These are phyloP conservation scores for Dioszegia hungarica DNA, from an alignment of 768 basidiomycete genomes.

Conservation along the genomic window DNA sequence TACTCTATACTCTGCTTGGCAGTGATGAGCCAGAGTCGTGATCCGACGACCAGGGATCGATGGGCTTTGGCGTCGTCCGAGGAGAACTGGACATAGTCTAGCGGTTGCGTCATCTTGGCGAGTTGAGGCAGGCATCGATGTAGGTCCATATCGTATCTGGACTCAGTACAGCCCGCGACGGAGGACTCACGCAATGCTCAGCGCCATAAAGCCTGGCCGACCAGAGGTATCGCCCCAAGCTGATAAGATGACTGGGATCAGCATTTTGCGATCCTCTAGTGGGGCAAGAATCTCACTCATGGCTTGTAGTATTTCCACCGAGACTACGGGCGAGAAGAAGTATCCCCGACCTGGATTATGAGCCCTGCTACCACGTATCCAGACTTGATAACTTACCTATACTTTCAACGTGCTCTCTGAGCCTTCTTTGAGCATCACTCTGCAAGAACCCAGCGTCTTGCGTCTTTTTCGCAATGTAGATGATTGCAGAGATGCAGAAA, in stretches of 20 bases:
- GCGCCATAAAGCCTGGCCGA: constrained; percentile 13
- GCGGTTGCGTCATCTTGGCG: neutral
- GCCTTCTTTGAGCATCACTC: constrained; percentile 10
- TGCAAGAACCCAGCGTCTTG: constrained; percentile 8
- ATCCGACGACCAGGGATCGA: constrained; percentile 8
- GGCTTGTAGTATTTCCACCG: constrained; percentile 15
- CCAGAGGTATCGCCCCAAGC: constrained; percentile 21
- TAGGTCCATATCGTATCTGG: constrained; percentile 19
- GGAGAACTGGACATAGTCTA: neutral
- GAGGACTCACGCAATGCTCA: constrained; percentile 20
- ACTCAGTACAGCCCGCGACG: neutral
- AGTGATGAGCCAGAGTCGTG: constrained; percentile 10
- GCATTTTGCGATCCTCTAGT: neutral
- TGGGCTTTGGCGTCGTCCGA: neutral
- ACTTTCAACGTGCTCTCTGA: constrained; percentile 17
- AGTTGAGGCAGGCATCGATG: constrained; percentile 12
- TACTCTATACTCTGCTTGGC: constrained; percentile 16
- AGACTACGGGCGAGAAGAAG: constrained; percentile 12
- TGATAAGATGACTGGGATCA: constrained; percentile 15
- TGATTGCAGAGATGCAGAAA: constrained; percentile 12
- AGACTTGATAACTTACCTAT: constrained; percentile 18
- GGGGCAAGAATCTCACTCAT: constrained; percentile 13
- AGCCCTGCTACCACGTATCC: too few species aligned
- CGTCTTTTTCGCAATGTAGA: constrained; percentile 16
- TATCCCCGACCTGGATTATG: neutral